These are phyloP conservation scores for Verticillium alfalfae DNA, from an alignment of 2,329 filamentous ascomycete species.

Conservation along the genomic window DNA sequence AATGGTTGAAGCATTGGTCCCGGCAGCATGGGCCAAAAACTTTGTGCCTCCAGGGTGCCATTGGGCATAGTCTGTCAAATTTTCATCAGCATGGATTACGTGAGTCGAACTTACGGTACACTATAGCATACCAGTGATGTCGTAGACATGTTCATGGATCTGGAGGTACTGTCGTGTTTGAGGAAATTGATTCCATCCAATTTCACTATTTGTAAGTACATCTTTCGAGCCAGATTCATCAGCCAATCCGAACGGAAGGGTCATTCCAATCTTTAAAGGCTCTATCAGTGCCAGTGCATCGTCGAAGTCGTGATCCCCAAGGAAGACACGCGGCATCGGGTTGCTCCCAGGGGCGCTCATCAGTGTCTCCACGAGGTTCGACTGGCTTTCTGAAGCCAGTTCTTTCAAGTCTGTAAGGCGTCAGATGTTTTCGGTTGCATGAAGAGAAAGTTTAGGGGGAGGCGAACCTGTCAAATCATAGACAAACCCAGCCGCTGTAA, in stretches of 20 bases:
- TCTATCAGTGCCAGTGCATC: background rate
- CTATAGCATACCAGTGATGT: constrained; percentile 6
- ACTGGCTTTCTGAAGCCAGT: background rate
- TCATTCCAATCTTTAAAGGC: constrained; percentile 1
- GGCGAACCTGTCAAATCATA: constrained; percentile 9
- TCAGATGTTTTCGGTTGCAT: background rate
- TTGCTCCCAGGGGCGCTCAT: background rate
- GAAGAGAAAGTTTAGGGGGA: background rate
- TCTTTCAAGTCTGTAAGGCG: background rate
- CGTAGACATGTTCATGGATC: constrained; percentile 7
- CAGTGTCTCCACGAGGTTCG: background rate
- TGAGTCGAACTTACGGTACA: background rate
- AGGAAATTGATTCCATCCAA: constrained; percentile 3
- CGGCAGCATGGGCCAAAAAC: constrained; percentile 2
- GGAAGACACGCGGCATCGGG: background rate
- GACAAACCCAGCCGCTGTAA: background rate
- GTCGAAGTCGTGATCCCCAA: background rate
- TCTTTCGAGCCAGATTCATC: background rate
- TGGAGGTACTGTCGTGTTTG: constrained; percentile 4
- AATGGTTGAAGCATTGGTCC: constrained; percentile 4
- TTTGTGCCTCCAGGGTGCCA: constrained; percentile 8
- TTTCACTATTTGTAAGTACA: background rate
- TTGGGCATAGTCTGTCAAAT: constrained; percentile 6
- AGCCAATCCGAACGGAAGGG: background rate
- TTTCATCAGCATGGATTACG: background rate